Evolutionary conservation across 1,284 basidiomycete species (phyloP).

Genomic region (Trametes sp.): DNA sequence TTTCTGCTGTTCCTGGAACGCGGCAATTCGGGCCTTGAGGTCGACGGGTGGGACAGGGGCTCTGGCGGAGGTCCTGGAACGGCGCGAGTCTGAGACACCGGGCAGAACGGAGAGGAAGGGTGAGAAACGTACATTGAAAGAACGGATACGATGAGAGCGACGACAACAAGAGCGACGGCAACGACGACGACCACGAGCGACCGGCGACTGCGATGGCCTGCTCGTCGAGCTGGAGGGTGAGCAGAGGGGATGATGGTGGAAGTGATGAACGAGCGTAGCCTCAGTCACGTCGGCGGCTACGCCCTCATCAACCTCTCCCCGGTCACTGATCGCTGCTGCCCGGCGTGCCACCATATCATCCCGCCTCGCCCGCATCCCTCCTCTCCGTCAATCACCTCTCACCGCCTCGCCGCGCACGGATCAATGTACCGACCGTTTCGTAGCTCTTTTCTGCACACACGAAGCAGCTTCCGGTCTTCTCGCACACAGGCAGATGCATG

Average conservation of each 20-base stretch:
- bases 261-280: constrained; percentile 33
- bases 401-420: constrained; percentile 24
- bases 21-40: constrained; percentile 80
- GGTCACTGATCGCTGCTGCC: constrained; percentile 27
- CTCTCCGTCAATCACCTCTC: constrained; percentile 26
- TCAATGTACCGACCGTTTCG: constrained; percentile 7
- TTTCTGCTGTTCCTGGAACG: constrained; percentile 71
- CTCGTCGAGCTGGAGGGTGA: constrained; percentile 34
- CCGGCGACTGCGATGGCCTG: constrained; percentile 44
- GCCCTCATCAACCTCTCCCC: constrained; percentile 14
- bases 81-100: constrained; percentile 19
- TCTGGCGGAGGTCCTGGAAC: constrained; percentile 43
- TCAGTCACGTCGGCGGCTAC: constrained; percentile 13
- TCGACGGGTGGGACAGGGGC: constrained; percentile 57
- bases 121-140: constrained; percentile 37
- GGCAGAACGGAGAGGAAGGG: constrained; percentile 11
- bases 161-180: constrained; percentile 26
- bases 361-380: constrained; percentile 7
- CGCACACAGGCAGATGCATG: neutral
- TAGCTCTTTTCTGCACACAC: neutral
- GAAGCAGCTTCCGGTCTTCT: neutral
- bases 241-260: constrained; percentile 36
- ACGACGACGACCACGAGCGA: constrained; percentile 42
- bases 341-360: constrained; percentile 3
- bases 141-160: constrained; percentile 31